These are phyloP conservation scores for Vitis rupestris DNA, from an alignment of 164 flowering plant genomes.

Conservation along the genomic window DNA sequence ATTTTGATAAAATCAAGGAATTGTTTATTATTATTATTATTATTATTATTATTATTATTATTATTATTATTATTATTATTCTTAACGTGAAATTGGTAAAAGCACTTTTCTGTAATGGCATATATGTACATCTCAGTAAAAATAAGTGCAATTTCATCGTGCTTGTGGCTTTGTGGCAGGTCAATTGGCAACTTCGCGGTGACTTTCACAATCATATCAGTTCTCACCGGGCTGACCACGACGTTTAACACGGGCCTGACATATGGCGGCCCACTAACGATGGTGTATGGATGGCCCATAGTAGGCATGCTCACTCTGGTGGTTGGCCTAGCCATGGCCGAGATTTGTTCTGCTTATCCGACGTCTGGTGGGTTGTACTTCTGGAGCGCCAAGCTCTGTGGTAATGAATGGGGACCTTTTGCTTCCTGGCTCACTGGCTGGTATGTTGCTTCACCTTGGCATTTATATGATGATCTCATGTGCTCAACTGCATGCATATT, in stretches of 20 bases:
- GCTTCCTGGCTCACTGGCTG: conserved; percentile 73
- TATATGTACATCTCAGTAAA: not conserved
- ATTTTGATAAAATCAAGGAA: too few relatives aligned
- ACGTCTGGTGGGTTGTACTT: conserved; percentile 93
- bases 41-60: too few relatives aligned
- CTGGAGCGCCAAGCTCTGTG: conserved; percentile 84
- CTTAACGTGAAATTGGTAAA: too few relatives aligned
- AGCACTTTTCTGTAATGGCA: not conserved
- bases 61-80: too few relatives aligned
- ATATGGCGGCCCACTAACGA: conserved; percentile 68
- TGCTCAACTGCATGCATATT: too few relatives aligned
- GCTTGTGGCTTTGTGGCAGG: conserved; percentile 18
- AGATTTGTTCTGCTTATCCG: conserved; percentile 87
- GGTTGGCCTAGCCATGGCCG: conserved; percentile 85
- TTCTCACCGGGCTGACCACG: conserved; percentile 81
- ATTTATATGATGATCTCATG: too few relatives aligned
- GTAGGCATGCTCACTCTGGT: conserved; percentile 61
- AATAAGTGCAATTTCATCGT: not conserved
- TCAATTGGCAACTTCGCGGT: conserved; percentile 56
- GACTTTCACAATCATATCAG: conserved; percentile 74
- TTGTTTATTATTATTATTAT: not conserved
- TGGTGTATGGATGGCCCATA: conserved; percentile 74
- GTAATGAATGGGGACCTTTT: conserved; percentile 46
- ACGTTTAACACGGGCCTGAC: conserved; percentile 64
- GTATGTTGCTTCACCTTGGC: conserved; percentile 20